Percentiles rank a stretch among this genome's conserved stretches.
Evolutionary conservation across 139 green algal species (phyloP).

Genomic region (Auxenochlorella pyrenoidosa): DNA sequence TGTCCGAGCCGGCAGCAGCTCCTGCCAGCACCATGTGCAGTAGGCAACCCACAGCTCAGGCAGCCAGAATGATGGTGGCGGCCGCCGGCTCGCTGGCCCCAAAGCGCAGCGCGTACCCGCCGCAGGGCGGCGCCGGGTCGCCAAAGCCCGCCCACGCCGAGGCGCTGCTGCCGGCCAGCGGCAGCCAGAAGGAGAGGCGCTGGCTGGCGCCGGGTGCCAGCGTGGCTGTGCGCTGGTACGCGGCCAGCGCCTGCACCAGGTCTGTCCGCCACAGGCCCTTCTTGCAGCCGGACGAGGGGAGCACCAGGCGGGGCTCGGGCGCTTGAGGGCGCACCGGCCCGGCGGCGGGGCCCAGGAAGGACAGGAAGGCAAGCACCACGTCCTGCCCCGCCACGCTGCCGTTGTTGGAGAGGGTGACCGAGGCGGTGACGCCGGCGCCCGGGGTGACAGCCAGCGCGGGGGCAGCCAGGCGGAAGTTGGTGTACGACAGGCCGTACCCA

Average conservation of each 20-base stretch:
- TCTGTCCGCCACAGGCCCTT: background rate
- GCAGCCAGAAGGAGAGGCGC: background rate
- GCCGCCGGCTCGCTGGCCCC: background rate
- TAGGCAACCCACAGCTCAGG: too few relatives aligned
- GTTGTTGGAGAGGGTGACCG: background rate
- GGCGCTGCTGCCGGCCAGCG: background rate
- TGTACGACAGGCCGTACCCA: background rate
- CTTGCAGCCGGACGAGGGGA: background rate
- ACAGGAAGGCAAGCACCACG: background rate
- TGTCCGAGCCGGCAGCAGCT: too few relatives aligned
- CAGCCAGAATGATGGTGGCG: background rate
- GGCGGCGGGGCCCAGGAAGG: background rate
- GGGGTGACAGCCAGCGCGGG: background rate
- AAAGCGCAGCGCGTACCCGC: background rate
- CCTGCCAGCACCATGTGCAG: too few relatives aligned
- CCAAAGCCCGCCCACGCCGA: background rate
- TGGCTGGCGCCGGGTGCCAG: background rate
- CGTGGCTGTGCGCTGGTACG: background rate
- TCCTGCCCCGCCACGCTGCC: background rate
- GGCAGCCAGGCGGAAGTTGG: background rate
- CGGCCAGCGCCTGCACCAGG: background rate
- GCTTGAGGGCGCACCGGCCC: background rate
- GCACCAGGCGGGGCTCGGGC: background rate
- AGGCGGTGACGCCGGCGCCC: background rate
- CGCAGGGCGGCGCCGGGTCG: background rate